phyloP scores from a whole-genome alignment of 225 moss, liverwort and hornwort genomes.

The Bryum argenteum region DNA sequence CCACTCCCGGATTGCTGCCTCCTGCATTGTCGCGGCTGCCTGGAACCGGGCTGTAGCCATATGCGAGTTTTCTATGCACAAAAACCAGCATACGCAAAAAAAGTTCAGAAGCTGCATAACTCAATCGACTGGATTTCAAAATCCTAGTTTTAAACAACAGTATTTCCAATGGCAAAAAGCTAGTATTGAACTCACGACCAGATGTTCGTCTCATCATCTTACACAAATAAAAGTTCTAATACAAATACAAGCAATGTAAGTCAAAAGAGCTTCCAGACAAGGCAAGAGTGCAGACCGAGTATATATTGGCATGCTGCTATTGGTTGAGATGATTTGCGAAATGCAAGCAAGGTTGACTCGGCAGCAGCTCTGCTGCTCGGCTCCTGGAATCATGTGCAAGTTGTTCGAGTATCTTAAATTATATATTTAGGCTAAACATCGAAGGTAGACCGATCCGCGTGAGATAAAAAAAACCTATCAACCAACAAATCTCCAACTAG shows the following conservation, averaged over 20 bases:
- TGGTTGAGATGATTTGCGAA: conserved; percentile 89
- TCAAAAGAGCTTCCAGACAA: conserved; percentile 4
- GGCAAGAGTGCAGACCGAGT: conserved; percentile 60
- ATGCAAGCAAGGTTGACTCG: conserved; percentile 85
- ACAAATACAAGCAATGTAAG: conserved; percentile 19
- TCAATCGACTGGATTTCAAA: not conserved
- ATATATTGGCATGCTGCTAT: conserved; percentile 97
- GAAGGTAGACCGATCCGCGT: conserved; percentile 1
- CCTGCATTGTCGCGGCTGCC: conserved; percentile 98
- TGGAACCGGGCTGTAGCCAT: conserved; percentile 96
- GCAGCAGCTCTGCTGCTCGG: conserved; percentile 73
- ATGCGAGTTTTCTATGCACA: conserved; percentile 78
- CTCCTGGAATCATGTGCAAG: conserved; percentile 46
- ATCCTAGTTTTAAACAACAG: not conserved
- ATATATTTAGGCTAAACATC: no score
- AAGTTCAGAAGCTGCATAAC: conserved; percentile 22
- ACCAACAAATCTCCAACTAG: not conserved
- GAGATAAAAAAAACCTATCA: not conserved
- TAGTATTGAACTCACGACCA: not conserved
- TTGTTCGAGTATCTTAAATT: not conserved
- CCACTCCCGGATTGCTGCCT: conserved; percentile 96
- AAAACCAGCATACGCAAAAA: conserved; percentile 14
- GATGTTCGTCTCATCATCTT: not conserved
- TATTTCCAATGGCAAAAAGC: not conserved
- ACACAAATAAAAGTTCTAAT: not conserved